A percentile compares a stretch with the other conserved stretches of the same genome.
Evolutionary conservation across 805 yeast genomes (phyloP).

Genomic region (Spathaspora gorwiae): DNA sequence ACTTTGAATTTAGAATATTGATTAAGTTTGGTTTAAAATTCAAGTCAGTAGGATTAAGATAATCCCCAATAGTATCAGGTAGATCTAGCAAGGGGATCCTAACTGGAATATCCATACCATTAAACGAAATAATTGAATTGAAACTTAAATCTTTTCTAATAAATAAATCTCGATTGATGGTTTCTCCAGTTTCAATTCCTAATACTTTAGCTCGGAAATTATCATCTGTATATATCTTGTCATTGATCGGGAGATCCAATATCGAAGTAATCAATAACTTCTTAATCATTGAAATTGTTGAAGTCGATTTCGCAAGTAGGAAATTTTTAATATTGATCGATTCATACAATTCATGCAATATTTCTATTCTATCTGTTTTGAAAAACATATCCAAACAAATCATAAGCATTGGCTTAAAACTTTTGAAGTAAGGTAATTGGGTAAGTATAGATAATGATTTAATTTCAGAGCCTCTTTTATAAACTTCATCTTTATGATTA

Average conservation of each 20-base stretch:
- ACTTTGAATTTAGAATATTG: slow-evolving; percentile 27
- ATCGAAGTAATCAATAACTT: slow-evolving; percentile 38
- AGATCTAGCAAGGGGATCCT: slow-evolving; percentile 37
- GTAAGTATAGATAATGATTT: slow-evolving; percentile 59
- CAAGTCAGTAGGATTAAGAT: slow-evolving; percentile 41
- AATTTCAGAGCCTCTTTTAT: slow-evolving; percentile 56
- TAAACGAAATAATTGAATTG: slow-evolving; percentile 35
- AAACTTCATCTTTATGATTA: slow-evolving; percentile 41
- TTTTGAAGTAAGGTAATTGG: slow-evolving; percentile 45
- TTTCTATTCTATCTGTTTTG: slow-evolving; percentile 13
- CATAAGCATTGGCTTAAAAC: slow-evolving; percentile 55
- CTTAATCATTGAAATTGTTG: slow-evolving; percentile 26
- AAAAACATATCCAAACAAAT: slow-evolving; percentile 50
- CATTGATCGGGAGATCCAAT: slow-evolving; percentile 39
- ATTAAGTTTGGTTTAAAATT: slow-evolving; percentile 37
- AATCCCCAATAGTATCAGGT: slow-evolving; percentile 42
- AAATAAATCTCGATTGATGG: slow-evolving; percentile 29
- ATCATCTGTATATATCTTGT: slow-evolving; percentile 37
- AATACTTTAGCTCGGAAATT: slow-evolving; percentile 31
- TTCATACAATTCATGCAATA: slow-evolving; percentile 24
- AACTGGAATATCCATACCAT: slow-evolving; percentile 41
- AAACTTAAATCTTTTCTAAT: slow-evolving; percentile 41
- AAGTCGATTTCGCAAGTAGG: slow-evolving; percentile 8
- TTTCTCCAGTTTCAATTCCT: slow-evolving; percentile 18
- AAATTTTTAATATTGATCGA: slow-evolving; percentile 31